Conservation (phyloP, 2,329 filamentous ascomycete species). For the Lasiodiplodia citricola region DNA sequence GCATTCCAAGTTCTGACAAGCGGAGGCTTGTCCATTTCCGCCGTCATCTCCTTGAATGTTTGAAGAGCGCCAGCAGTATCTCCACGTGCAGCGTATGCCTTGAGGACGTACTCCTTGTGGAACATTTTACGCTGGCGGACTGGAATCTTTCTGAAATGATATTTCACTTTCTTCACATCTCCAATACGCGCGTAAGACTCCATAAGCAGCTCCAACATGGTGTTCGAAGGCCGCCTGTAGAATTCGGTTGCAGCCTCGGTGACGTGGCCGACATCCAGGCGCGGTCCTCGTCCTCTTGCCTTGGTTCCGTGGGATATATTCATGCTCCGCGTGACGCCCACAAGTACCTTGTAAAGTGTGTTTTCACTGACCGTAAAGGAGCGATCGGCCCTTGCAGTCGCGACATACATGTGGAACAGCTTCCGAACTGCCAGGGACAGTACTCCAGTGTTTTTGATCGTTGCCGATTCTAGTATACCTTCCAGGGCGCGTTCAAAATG, state of each 20-base stretch:
- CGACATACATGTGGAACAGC: slow-evolving; percentile 2
- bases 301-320: not conserved
- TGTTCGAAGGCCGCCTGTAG: not conserved
- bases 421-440: not conserved
- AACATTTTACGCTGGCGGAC: not conserved
- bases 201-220: not conserved
- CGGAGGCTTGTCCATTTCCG: slow-evolving; percentile 62
- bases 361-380: not conserved
- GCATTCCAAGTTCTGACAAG: slow-evolving; percentile 74
- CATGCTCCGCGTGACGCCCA: not conserved
- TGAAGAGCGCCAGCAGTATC: slow-evolving; percentile 64
- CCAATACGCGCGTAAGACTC: not conserved
- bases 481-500: not conserved
- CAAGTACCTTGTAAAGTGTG: not conserved
- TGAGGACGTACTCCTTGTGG: slow-evolving; percentile 55
- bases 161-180: not conserved
- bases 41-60: slow-evolving; percentile 67
- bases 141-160: not conserved
- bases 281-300: not conserved
- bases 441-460: not conserved
- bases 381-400: not conserved
- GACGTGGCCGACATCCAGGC: not conserved
- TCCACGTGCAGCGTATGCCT: slow-evolving; percentile 72
- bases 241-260: not conserved
- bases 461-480: not conserved